Conservation (phyloP, 1,139 yeast genomes). For the Blastobotrys capitulatus region DNA sequence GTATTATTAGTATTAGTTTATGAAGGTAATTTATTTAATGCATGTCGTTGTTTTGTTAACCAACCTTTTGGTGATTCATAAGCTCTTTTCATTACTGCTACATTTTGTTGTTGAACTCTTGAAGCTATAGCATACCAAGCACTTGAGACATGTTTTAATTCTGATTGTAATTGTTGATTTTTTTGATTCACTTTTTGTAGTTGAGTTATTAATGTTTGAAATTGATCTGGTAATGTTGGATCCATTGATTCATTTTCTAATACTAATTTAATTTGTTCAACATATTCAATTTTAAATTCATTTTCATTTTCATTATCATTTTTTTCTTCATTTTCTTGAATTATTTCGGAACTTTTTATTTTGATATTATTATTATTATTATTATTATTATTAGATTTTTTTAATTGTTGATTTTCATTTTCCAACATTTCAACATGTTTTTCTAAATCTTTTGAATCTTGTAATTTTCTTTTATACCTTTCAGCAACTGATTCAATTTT, state of each 20-base stretch:
- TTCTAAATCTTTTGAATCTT: slow-evolving; percentile 15
- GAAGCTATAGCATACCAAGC: slow-evolving; percentile 30
- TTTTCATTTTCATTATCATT: background rate
- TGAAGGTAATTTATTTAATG: slow-evolving; percentile 13
- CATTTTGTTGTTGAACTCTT: slow-evolving; percentile 27
- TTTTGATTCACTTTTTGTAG: background rate
- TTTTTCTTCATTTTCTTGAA: background rate
- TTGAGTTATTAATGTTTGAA: background rate
- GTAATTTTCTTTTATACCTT: slow-evolving; percentile 19
- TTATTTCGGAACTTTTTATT: background rate
- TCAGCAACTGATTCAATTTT: slow-evolving; percentile 18
- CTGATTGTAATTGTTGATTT: slow-evolving; percentile 13
- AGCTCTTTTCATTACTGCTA: slow-evolving; percentile 21
- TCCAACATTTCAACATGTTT: slow-evolving; percentile 16
- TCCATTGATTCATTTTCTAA: slow-evolving; percentile 1
- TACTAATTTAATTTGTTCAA: background rate
- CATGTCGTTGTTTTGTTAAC: slow-evolving; percentile 26
- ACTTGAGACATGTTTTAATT: slow-evolving; percentile 23
- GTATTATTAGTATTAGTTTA: background rate
- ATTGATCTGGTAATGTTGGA: background rate
- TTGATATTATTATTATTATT: background rate
- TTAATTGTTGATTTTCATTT: slow-evolving; percentile 14
- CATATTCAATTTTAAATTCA: background rate
- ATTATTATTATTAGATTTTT: slow-evolving; percentile 5
- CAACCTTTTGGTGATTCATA: slow-evolving; percentile 27